phyloP scores from a whole-genome alignment of 306 rosid species.

The Nissolia schottii region DNA sequence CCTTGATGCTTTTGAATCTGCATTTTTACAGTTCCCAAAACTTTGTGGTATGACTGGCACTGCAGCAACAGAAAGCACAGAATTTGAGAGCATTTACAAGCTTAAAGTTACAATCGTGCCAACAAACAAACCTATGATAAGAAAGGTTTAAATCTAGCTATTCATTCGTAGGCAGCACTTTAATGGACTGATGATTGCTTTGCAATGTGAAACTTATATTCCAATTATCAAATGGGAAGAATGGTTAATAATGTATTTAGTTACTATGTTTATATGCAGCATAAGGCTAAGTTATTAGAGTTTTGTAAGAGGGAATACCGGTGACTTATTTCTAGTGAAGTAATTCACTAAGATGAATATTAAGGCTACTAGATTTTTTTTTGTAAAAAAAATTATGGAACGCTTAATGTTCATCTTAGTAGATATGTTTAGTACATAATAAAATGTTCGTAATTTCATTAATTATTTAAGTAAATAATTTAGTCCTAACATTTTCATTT shows the following conservation, averaged over 20 bases:
- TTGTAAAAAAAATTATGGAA: neutral
- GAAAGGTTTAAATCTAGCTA: constrained; percentile 62
- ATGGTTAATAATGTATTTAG: constrained; percentile 6
- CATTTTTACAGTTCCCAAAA: constrained; percentile 76
- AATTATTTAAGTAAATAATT: no score
- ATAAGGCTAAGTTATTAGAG: neutral
- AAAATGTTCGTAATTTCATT: neutral
- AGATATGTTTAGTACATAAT: neutral
- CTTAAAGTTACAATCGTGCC: constrained; percentile 96
- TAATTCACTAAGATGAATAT: no score
- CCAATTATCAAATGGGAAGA: neutral
- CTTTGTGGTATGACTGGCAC: constrained; percentile 99
- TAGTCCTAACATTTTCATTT: no score
- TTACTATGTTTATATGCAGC: neutral
- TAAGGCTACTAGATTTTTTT: no score
- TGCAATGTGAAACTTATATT: neutral
- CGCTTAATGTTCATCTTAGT: neutral
- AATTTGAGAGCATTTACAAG: constrained; percentile 97
- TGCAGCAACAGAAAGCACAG: constrained; percentile 94
- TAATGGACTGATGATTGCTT: constrained; percentile 3
- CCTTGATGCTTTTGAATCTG: constrained; percentile 17
- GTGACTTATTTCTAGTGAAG: constrained; percentile 16
- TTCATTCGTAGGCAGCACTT: constrained; percentile 15
- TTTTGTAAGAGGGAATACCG: neutral
- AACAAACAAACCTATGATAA: constrained; percentile 91